Conservation (phyloP, 306 rosid species). For the Spatholobus suberectus region DNA sequence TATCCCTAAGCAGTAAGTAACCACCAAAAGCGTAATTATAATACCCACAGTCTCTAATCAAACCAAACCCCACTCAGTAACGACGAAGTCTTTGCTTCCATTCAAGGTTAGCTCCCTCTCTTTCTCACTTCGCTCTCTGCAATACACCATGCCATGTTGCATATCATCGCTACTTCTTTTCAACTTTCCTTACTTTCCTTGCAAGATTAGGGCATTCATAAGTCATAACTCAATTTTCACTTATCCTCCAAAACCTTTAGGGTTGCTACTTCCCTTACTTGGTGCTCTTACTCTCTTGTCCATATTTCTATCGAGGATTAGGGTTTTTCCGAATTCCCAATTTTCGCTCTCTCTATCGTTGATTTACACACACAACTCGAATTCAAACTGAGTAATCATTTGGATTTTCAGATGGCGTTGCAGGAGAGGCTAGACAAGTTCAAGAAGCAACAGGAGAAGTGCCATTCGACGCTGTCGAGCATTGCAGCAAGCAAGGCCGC, state of each 20-base stretch:
- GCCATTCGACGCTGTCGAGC: slow-evolving; percentile 67
- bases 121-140: too few species aligned
- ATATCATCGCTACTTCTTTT: background rate
- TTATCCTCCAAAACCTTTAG: background rate
- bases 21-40: too few species aligned
- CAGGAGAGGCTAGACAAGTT: slow-evolving; percentile 68
- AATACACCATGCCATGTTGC: background rate
- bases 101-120: background rate
- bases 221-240: background rate
- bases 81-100: background rate
- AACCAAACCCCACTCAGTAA: background rate
- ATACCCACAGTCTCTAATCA: background rate
- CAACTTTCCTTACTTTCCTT: background rate
- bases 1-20: too few species aligned
- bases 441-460: slow-evolving; percentile 77
- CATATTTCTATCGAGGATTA: too few species aligned
- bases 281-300: background rate
- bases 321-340: background rate
- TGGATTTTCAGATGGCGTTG: slow-evolving; percentile 60
- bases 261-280: background rate
- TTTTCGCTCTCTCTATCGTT: background rate
- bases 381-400: background rate
- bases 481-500: slow-evolving; percentile 64
- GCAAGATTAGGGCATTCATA: background rate
- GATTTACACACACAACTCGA: background rate